phyloP scores from a whole-genome alignment of 2,329 filamentous ascomycete genomes.

The Tolypocladium amazonense region DNA sequence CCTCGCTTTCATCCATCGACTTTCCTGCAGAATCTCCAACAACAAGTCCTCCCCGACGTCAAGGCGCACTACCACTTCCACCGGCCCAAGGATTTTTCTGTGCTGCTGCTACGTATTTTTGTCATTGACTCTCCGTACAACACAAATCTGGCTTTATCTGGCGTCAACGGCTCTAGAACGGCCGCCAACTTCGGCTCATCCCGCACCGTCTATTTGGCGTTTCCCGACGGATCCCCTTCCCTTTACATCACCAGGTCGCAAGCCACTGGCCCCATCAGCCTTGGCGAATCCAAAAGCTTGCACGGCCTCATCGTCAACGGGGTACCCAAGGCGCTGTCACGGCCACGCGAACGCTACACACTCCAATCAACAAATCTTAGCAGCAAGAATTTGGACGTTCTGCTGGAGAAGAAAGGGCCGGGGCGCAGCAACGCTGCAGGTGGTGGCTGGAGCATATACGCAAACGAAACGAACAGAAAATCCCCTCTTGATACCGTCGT shows the following conservation, averaged over 20 bases:
- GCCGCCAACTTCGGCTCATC: conserved; percentile 49
- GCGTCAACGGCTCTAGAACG: conserved; percentile 16
- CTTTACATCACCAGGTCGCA: conserved; percentile 55
- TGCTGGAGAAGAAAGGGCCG: conserved; percentile 59
- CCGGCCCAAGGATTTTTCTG: conserved; percentile 55
- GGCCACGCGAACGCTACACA: conserved; percentile 60
- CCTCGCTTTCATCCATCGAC: conserved; percentile 73
- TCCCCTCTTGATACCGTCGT: conserved; percentile 44
- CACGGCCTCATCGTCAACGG: conserved; percentile 65
- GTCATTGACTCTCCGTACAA: conserved; percentile 75
- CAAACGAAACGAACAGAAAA: conserved; percentile 45
- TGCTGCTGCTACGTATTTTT: conserved; percentile 69
- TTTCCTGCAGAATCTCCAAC: conserved; percentile 67
- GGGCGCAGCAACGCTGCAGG: conserved; percentile 60
- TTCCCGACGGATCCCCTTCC: conserved; percentile 69
- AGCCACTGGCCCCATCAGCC: conserved; percentile 26
- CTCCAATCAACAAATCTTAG: conserved; percentile 57
- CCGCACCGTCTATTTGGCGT: conserved; percentile 68
- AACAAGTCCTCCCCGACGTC: conserved; percentile 63
- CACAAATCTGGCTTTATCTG: conserved; percentile 37
- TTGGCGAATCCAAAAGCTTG: conserved; percentile 50
- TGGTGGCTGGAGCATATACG: conserved; percentile 73
- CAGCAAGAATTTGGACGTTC: conserved; percentile 59
- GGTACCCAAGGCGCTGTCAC: conserved; percentile 72
- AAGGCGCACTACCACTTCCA: conserved; percentile 79